Base-by-base conservation (phyloP, 2,329 filamentous ascomycete species). In the Colletotrichum sp. region DNA sequence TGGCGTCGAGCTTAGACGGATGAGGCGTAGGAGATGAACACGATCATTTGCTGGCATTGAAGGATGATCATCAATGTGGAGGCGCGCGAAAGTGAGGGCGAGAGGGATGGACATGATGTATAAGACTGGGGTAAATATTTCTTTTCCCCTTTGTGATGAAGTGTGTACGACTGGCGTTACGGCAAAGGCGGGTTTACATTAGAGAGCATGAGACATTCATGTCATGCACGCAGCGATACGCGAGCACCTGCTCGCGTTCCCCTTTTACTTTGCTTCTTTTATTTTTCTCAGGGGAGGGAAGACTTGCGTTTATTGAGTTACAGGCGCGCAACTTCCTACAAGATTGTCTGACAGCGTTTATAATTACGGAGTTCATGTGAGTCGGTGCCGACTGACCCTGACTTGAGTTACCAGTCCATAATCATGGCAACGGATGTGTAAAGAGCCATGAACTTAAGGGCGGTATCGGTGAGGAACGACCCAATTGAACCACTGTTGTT, bases 361-460 rank as follows among this genome's bases (percentile, higher is more conserved):
- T 28, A 24, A n/a, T n/a, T 60, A 68, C 52, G 43, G 26, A 9
- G 21, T 52, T n/a, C 9, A 16, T 59, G 18, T 7, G 18, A 43
- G 28, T n/a, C 15, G n/a, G 18, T 55, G 16, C 21, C 21, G 15
- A 16, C 26, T 15, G 43, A n/a, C 15, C n/a, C 4, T 15, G 43
- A 26, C 16, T 36, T 4, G 6, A 21, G 18, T 83, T 81, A 77
- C 78, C 80, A 79, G n/a, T 80, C 81, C 69, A 86, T 76, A 26
- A 84, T 82, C 76, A 87, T 81, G 68, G 82, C 83, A 64, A 86
- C 79, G 15, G 85, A 81, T 12, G 88, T 83, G 79, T 87, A 87
- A n/a, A 84, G 81, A 15, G 89, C 86, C 80, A 86, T 84, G 43
- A 85, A 64, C 78, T 87, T 88, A 48, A 91, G 80, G 6, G 76